Percentiles rank a stretch among this genome's conserved stretches.
These are phyloP conservation scores for Zygoascus biomembranicola DNA, from an alignment of 805 yeast species.

Conservation along the genomic window DNA sequence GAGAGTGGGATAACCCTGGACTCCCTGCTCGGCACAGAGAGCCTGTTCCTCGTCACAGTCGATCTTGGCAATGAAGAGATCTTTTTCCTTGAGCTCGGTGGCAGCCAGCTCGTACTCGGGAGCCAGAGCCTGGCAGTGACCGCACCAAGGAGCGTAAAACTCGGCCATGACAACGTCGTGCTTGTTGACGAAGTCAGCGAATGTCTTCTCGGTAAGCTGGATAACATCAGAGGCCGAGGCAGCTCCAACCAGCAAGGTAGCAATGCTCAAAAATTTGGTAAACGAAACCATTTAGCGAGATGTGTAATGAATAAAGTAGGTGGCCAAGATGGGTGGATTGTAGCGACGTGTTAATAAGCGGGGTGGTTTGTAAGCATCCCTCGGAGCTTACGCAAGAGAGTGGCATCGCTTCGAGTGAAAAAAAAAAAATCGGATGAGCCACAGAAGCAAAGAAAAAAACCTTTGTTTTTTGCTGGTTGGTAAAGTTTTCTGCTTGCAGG, in stretches of 20 bases:
- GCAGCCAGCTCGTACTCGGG: slow-evolving; percentile 64
- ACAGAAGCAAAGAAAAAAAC: no score
- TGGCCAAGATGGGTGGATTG: background rate
- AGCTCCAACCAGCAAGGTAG: slow-evolving; percentile 44
- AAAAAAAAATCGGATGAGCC: no score
- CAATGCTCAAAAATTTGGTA: background rate
- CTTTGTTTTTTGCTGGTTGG: no score
- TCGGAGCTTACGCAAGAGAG: no score
- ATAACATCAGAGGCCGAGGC: slow-evolving; percentile 83
- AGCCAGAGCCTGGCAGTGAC: slow-evolving; percentile 72
- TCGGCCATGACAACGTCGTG: slow-evolving; percentile 75
- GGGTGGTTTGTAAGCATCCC: no score
- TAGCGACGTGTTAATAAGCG: background rate
- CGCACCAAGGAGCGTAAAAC: slow-evolving; percentile 98
- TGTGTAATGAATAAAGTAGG: background rate
- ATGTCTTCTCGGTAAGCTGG: slow-evolving; percentile 59
- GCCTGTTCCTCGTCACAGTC: slow-evolving; percentile 73
- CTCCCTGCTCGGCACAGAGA: slow-evolving; percentile 58
- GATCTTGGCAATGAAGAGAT: slow-evolving; percentile 42
- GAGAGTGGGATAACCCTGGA: slow-evolving; percentile 81
- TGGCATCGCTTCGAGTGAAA: no score
- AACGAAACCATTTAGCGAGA: background rate
- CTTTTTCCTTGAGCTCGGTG: slow-evolving; percentile 40
- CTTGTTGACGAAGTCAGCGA: slow-evolving; percentile 53
- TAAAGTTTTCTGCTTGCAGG: no score